Base-by-base conservation (phyloP, 2,329 filamentous ascomycete genomes). In the Apiospora arundinis region DNA sequence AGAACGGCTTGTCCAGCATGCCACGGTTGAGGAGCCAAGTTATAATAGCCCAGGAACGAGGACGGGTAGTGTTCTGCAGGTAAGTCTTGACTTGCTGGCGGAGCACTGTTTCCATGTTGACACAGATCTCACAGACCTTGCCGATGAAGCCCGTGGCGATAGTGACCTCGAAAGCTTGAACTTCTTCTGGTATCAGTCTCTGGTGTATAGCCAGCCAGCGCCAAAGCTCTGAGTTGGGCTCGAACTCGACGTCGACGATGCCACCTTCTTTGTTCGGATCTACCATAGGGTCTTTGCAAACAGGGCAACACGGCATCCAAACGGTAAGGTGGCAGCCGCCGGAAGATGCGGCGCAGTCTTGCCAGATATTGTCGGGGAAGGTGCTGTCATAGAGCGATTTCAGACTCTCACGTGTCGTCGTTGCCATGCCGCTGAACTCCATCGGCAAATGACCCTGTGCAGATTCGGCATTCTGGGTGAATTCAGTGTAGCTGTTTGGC, bases 231-330 rank as follows among this genome's bases (percentile, higher is more conserved):
- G 65, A 44, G 12, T n/a, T 67, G 42, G 40, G 65, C 12, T 67
- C 65, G 14, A 67, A 28, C 40, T 67, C 65, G 25, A 67, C 23
- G 18, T 28, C 65, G 6, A 46, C n/a, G 42, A 67, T 67, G 40
- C 65, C 65, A 18, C 23, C 23, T 12, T 32, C 21, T 25, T 28
- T 67, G 23, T 18, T 5, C 16, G n/a, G n/a, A 7, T 45, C 25
- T 23, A 32, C 40, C 14, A 32, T 25, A 12, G 44, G 40, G 23
- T 45, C 25, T 12, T 67, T 45, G 65, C 65, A 67, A 2, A 67
- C n/a, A 44, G 65, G 65, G 65, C 65, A 67, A 46, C 65, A 46
- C 11, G 65, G 65, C 44, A 67, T 25, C 65, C 65, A 67, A 16
- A 67, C 14, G 23, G 65, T 67, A 2, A 67, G 14, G 42, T 45